Conservation (phyloP, 371 early-diverging fungal species). For the Circinella umbellata region DNA sequence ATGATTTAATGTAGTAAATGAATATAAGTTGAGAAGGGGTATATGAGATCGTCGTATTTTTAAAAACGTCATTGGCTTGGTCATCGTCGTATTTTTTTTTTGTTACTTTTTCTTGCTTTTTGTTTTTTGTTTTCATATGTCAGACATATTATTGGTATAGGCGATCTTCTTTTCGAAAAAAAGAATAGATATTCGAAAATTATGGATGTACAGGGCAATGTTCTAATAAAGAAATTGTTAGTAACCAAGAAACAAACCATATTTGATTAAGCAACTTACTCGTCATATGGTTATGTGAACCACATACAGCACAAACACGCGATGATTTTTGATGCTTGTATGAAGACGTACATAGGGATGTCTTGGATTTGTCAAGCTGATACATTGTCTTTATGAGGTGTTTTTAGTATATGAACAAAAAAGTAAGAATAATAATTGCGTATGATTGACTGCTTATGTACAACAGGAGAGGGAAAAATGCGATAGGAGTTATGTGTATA, state of each 20-base stretch:
- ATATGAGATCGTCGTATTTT: too few relatives aligned
- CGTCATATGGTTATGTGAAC: slow-evolving; percentile 42
- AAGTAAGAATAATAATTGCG: too few relatives aligned
- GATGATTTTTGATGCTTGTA: slow-evolving; percentile 8
- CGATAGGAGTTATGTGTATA: too few relatives aligned
- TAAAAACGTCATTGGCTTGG: too few relatives aligned
- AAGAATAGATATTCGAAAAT: neutral
- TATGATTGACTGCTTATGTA: too few relatives aligned
- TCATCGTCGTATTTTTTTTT: too few relatives aligned
- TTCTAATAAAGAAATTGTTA: slow-evolving; percentile 17
- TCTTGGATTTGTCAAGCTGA: slow-evolving; percentile 4
- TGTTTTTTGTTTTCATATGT: neutral
- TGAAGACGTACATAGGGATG: neutral
- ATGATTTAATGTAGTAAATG: too few relatives aligned
- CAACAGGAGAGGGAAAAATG: neutral
- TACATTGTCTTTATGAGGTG: neutral
- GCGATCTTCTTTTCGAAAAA: too few relatives aligned
- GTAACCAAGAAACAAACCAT: neutral
- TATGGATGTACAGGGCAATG: slow-evolving; percentile 42
- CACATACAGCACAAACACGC: slow-evolving; percentile 36
- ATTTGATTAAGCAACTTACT: slow-evolving; percentile 27
- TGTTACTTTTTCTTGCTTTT: too few relatives aligned
- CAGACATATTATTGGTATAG: too few relatives aligned
- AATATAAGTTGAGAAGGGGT: too few relatives aligned
- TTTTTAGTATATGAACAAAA: too few relatives aligned